Percentiles rank a stretch among this genome's conserved stretches.
These are phyloP conservation scores for Hypsizygus ulmarius DNA, from an alignment of 1,284 basidiomycete genomes.

Conservation along the genomic window DNA sequence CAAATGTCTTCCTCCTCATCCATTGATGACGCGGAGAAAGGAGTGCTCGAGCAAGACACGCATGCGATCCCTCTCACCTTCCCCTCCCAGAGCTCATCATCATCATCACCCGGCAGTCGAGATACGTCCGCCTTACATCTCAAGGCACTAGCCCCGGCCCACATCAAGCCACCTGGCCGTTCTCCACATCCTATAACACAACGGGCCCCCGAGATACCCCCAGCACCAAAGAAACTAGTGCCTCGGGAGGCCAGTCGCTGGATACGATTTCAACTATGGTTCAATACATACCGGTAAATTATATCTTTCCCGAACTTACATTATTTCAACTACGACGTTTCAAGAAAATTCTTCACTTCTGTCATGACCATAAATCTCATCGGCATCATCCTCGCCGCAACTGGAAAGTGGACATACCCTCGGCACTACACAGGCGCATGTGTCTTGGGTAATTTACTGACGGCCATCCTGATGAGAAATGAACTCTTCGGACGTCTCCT, in stretches of 20 bases:
- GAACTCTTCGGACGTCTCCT: conserved; percentile 62
- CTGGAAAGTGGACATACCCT: conserved; percentile 57
- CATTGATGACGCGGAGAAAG: conserved; percentile 39
- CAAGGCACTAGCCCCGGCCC: background rate
- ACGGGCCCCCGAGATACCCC: conserved; percentile 5
- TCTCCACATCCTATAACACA: background rate
- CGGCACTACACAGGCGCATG: conserved; percentile 57
- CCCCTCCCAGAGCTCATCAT: conserved; percentile 16
- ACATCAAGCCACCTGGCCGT: background rate
- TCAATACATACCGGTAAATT: conserved; percentile 61
- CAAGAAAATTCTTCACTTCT: conserved; percentile 60
- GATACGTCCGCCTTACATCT: conserved; percentile 3
- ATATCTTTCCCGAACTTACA: background rate
- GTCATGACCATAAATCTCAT: conserved; percentile 50
- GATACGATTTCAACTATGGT: conserved; percentile 58
- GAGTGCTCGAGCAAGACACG: conserved; percentile 28
- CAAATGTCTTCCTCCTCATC: conserved; percentile 27
- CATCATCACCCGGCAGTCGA: conserved; percentile 9
- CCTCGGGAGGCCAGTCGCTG: conserved; percentile 35
- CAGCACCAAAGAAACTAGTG: conserved; percentile 22
- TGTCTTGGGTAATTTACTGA: conserved; percentile 55
- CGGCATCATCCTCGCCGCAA: conserved; percentile 48
- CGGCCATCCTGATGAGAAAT: conserved; percentile 54
- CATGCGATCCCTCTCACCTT: conserved; percentile 24
- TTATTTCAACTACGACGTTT: background rate